phyloP scores from a whole-genome alignment of 257 asterid genomes.

The Fraxinus cuspidata region DNA sequence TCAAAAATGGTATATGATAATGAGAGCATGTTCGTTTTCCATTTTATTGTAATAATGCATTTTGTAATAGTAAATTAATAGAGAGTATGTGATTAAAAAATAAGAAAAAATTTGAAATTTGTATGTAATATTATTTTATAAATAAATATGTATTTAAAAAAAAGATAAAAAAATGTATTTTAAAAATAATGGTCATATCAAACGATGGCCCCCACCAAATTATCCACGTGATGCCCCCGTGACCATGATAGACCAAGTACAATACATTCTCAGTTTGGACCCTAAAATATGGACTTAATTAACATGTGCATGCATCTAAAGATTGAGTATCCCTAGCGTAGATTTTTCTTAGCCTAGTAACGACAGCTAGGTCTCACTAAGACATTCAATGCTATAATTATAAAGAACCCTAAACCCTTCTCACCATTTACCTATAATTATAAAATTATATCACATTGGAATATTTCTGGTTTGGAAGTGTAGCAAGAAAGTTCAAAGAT shows the following conservation, averaged over 20 bases:
- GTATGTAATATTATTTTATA: no score
- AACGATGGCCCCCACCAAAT: not conserved
- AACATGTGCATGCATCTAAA: not conserved
- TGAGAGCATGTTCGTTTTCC: no score
- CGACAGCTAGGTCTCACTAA: not conserved
- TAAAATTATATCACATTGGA: slow-evolving; percentile 13
- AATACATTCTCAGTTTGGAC: not conserved
- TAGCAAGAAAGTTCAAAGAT: slow-evolving; percentile 22
- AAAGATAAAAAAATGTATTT: no score
- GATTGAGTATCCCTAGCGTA: not conserved
- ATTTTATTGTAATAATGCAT: no score
- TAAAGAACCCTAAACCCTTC: not conserved
- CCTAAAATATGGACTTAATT: not conserved
- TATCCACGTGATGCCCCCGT: slow-evolving; percentile 34
- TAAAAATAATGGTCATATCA: no score
- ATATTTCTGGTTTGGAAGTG: slow-evolving; percentile 34
- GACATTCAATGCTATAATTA: not conserved
- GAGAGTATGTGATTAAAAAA: no score
- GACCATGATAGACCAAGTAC: slow-evolving; percentile 13
- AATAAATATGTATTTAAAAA: no score
- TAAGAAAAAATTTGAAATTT: no score
- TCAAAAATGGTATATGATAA: no score
- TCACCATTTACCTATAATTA: not conserved
- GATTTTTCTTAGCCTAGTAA: not conserved
- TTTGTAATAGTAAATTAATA: no score